Base-by-base conservation (phyloP, 345 rosid species). In the Eucalyptus tenuipes region DNA sequence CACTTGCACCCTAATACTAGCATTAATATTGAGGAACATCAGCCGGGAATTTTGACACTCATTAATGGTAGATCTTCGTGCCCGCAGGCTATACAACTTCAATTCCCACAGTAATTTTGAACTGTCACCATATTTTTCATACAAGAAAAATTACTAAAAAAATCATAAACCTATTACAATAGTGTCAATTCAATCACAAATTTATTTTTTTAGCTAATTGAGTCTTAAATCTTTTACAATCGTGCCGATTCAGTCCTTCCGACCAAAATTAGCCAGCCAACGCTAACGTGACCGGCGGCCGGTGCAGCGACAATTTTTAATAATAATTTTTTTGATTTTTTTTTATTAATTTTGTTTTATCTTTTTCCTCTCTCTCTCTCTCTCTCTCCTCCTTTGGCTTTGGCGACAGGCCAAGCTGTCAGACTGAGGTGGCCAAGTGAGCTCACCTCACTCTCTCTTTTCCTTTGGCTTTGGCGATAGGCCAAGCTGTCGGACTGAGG, bases 251-350 rank as follows among this genome's bases (percentile, higher is more conserved):
- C 4, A 52, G 0, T 18, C 9, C 4, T 52, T 52, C 4, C 24
- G 9, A 0, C 2, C 2, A 52, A 52, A 52, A 52, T 52, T 52
- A 2, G 1, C 4, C 1, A 0, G 8, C 4, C 1, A 2, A 2
- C 2, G 6, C 1, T 2, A 1, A 14, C 7, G 1, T 49, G 17
- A 2, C 2, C 1, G 1, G 6, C 16, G 2, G 6, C 53, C 0
- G 1, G 3, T 2, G 53, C 53, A 2, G 22, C 0, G 0, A 50
- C 2, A 17, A 52, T 52, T 5, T 49, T 49, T 49, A 49, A 50
- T 16, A 17, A 50, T 6, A 50, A 2, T 49, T 16, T 49, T 49
- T 14, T 14, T 7, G 14, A 49, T 49, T 2, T 49, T 49, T 49
- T 0, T 6, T 3, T 16, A 1, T 16, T 13, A n/a, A n/a, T n/a